phyloP scores from a whole-genome alignment of 305 asterid genomes.

The Solanum hybrid region DNA sequence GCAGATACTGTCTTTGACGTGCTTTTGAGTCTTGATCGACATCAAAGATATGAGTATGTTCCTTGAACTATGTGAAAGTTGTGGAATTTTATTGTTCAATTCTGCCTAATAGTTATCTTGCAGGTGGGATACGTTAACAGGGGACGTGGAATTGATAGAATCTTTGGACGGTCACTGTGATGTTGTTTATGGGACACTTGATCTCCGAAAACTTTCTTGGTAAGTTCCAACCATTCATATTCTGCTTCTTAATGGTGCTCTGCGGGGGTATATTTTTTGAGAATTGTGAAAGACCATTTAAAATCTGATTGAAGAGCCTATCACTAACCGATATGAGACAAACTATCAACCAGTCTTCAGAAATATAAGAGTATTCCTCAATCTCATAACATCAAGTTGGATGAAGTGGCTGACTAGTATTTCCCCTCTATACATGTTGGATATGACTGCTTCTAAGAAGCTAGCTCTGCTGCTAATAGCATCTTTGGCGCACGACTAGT shows the following conservation, averaged over 20 bases:
- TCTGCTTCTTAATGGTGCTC: background rate
- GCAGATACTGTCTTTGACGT: slow-evolving; percentile 91
- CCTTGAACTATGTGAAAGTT: slow-evolving; percentile 8
- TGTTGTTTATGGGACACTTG: slow-evolving; percentile 85
- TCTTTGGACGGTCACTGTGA: slow-evolving; percentile 75
- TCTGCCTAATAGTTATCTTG: slow-evolving; percentile 28
- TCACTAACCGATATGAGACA: background rate
- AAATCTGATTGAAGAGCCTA: background rate
- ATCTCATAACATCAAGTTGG: background rate
- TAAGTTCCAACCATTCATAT: slow-evolving; percentile 17
- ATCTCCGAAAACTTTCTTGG: slow-evolving; percentile 76
- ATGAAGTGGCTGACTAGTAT: background rate
- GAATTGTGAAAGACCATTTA: background rate
- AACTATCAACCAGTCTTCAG: background rate
- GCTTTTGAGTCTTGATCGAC: slow-evolving; percentile 66
- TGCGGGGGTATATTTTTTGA: background rate
- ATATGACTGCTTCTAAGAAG: slow-evolving; percentile 4
- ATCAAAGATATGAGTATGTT: slow-evolving; percentile 82
- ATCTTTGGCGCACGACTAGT: background rate
- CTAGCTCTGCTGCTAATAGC: background rate
- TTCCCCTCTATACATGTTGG: background rate
- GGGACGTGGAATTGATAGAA: slow-evolving; percentile 87
- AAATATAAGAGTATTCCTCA: background rate
- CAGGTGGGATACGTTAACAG: slow-evolving; percentile 97
- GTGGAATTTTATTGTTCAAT: background rate